Percentiles rank a stretch among this genome's conserved stretches.
These are phyloP conservation scores for Pyracantha coccinea DNA, from an alignment of 331 rosid species.

Conservation along the genomic window DNA sequence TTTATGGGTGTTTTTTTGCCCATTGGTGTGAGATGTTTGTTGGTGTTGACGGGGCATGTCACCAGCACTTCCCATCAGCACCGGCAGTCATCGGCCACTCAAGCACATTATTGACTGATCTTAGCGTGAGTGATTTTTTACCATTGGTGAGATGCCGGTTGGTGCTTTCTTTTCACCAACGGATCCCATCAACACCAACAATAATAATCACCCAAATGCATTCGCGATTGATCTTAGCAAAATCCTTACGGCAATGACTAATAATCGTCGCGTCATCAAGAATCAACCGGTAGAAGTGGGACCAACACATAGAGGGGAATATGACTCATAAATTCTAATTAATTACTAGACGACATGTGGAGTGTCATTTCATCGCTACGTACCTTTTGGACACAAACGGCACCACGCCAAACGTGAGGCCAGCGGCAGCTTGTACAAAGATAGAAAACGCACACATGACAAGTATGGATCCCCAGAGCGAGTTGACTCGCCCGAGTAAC, in stretches of 20 bases:
- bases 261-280: neutral
- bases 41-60: neutral
- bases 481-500: conserved; percentile 38
- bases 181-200: neutral
- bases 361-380: neutral
- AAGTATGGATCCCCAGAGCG: conserved; percentile 35
- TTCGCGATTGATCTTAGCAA: neutral
- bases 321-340: neutral
- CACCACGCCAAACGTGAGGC: conserved; percentile 50
- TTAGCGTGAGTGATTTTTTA: neutral
- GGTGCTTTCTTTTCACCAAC: neutral
- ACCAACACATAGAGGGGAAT: neutral
- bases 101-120: neutral
- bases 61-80: neutral
- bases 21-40: neutral
- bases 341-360: neutral
- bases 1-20: neutral
- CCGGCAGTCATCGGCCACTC: no score
- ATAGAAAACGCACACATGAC: conserved; percentile 43
- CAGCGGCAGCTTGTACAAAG: conserved; percentile 49
- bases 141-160: no score
- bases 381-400: conserved; percentile 54
- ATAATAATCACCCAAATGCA: neutral
- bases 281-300: neutral
- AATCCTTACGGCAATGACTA: neutral